Evolutionary conservation across 2,329 filamentous ascomycete genomes (phyloP), one percentile per base, ranked within the genome.

Genomic region (Cladophialophora carrionii): DNA sequence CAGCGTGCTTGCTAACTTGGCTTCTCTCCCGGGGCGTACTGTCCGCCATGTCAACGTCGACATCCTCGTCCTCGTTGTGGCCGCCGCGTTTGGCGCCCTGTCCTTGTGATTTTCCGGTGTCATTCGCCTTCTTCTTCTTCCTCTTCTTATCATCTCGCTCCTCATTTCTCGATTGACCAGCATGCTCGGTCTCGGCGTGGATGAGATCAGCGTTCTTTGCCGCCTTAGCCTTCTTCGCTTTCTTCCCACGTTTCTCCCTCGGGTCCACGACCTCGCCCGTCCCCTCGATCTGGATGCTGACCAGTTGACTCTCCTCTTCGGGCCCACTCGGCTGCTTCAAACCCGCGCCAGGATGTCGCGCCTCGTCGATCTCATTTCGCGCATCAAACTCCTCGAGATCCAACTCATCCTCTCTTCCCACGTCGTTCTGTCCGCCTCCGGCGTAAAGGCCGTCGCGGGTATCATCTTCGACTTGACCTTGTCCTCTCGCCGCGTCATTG

Each of bases 301-400:
- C 17, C 73, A 78, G 24, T 76, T 78, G 41, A 12, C 79, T 46
- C 56, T 73, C 7, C 78, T 78, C 62, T 68, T 74, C 3, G 31
- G 76, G 1, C 67, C 76, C 5, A 75, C 75, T 12, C 63, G 78
- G 32, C 20, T 76, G 3, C 70, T 76, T 8, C 77, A 80, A 68
- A 68, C 70, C 32, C n/a, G 64, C 66, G n/a, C 66, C 63, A 20
- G 66, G 63, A 54, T 66, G 59, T 6, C 63, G 34, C 17, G 67
- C 65, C 6, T 61, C 59, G 29, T 64, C 56, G 12, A 43, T 10
- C 7, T 56, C 17, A 10, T 49, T 31, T 26, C 57, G n/a, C 37
- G 32, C 48, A 62, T 66, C 9, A 55, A 49, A n/a, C 53, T 63
- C 14, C 20, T 57, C 8, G 14, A 51, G 10, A 29, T 51, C 48